Conservation (phyloP, 2,329 filamentous ascomycete species). For the Trichophyton rubrum region DNA sequence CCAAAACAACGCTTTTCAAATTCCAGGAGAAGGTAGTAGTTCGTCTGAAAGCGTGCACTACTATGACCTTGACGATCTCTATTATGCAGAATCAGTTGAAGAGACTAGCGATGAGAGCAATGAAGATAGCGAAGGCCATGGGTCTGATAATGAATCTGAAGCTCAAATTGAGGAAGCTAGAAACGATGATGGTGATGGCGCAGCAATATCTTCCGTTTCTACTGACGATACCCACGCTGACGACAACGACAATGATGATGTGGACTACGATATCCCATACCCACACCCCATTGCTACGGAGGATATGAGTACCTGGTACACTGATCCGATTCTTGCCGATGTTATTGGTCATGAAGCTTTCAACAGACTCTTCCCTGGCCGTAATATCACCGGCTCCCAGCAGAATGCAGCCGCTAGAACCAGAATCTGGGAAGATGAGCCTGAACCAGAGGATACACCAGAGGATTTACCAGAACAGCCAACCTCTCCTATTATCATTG, state of each 20-base stretch:
- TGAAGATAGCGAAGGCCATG: not conserved
- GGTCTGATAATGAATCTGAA: not conserved
- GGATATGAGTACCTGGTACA: not conserved
- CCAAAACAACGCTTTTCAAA: not conserved
- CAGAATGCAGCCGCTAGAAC: not conserved
- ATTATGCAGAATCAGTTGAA: not conserved
- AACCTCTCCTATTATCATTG: not conserved
- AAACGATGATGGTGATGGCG: not conserved
- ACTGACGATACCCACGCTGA: not conserved
- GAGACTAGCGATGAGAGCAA: not conserved
- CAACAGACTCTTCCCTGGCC: not conserved
- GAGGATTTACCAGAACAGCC: constrained; percentile 2
- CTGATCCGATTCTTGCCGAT: not conserved
- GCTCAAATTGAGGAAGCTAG: not conserved
- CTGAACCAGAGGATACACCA: not conserved
- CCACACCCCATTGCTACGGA: constrained; percentile 1
- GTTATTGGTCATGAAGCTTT: not conserved
- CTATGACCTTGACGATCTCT: not conserved
- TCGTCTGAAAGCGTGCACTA: not conserved
- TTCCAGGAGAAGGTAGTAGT: not conserved
- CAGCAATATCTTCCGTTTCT: not conserved
- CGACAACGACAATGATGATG: not conserved
- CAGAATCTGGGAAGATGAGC: not conserved
- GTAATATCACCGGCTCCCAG: not conserved
- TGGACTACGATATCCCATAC: not conserved